A percentile compares a stretch with the other conserved stretches of the same genome.
Conservation (phyloP, 495 filamentous ascomycete genomes). For the Penicilliopsis zonata region DNA sequence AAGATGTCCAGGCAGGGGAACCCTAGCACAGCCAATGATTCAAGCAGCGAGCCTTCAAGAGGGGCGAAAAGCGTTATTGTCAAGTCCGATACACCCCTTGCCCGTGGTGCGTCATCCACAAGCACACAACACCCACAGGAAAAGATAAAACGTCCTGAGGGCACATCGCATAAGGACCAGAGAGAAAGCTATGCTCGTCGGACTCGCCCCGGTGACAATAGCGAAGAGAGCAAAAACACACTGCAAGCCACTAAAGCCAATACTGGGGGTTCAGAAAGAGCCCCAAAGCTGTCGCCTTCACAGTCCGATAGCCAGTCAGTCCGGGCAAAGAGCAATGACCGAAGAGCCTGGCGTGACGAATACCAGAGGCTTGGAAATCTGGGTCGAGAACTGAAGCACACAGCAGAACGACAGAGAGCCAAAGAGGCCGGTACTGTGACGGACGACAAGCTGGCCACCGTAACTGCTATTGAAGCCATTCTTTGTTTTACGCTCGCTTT, state of each 20-base stretch:
- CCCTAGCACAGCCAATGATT: too few relatives aligned
- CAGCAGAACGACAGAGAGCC: constrained; percentile 25
- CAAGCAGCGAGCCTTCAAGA: too few relatives aligned
- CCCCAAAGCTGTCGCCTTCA: constrained; percentile 15
- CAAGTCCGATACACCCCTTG: too few relatives aligned
- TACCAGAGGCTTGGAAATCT: constrained; percentile 27
- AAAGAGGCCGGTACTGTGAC: constrained; percentile 14
- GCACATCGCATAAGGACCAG: constrained; percentile 20
- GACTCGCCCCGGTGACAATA: constrained; percentile 15
- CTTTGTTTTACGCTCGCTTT: constrained; percentile 39
- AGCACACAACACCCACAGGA: constrained; percentile 11
- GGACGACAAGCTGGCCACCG: constrained; percentile 30
- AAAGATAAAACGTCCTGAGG: constrained; percentile 12
- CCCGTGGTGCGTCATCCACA: too few relatives aligned
- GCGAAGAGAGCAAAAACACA: constrained; percentile 18
- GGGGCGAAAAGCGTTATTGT: too few relatives aligned
- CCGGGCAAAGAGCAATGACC: constrained; percentile 23
- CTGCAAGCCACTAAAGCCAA: constrained; percentile 14
- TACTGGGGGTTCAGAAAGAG: constrained; percentile 13
- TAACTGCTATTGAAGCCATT: constrained; percentile 34
- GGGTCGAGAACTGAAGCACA: constrained; percentile 38
- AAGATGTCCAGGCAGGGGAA: too few relatives aligned
- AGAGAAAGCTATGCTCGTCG: constrained; percentile 15
- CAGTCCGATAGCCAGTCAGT: constrained; percentile 11
- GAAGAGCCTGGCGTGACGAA: constrained; percentile 33